Base-by-base conservation (phyloP, 192 early-diverging fungal species). In the Thoreauomyces humboldtii region DNA sequence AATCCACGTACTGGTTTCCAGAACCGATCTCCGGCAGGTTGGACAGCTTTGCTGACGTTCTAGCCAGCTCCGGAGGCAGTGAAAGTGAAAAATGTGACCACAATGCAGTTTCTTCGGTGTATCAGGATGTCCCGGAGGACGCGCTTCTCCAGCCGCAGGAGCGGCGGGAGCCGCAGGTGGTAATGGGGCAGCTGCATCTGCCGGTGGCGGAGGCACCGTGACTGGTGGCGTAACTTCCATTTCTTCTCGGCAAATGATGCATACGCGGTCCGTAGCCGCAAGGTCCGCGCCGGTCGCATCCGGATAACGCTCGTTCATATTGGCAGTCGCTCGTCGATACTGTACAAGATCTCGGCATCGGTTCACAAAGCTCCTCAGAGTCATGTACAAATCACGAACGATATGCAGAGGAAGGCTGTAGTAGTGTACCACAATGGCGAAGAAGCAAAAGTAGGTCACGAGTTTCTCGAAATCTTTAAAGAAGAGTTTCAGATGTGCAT, bases 191-290 rank as follows among this genome's bases (percentile, higher is more conserved):
- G 57, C 48, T 17, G 17, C 54, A 11, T 24, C 64, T 24, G 32
- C 59, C 25, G 45, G 31, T 7, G 61, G 34, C 52, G 0, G 43
- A 44, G 19, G 43, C 65, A 41, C 35, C 79, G 52, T 35, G 68
- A 45, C n/a, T n/a, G n/a, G n/a, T n/a, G n/a, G n/a, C n/a, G 62
- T 48, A 19, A 73, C 27, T 27, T 68, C 71, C 97, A 99, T 98
- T 29, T 99, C 97, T 61, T 99, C 97, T 38, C 97, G 77, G 50
- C 97, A 99, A 44, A 99, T 95, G 53, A 99, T 98, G 69, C 97
- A 99, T 12, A 80, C 65, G 5, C 77, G 60, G 48, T 83, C 83
- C 2, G 92, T 94, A 7, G 83, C 84, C 46, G 90, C 89, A 14
- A 99, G 79, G 48, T 98, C 97, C 14, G 83, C 87, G 12, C 77